Percentiles rank a stretch among this genome's conserved stretches.
phyloP scores from a whole-genome alignment of 805 yeast species.

The Schizosaccharomyces japonicus region DNA sequence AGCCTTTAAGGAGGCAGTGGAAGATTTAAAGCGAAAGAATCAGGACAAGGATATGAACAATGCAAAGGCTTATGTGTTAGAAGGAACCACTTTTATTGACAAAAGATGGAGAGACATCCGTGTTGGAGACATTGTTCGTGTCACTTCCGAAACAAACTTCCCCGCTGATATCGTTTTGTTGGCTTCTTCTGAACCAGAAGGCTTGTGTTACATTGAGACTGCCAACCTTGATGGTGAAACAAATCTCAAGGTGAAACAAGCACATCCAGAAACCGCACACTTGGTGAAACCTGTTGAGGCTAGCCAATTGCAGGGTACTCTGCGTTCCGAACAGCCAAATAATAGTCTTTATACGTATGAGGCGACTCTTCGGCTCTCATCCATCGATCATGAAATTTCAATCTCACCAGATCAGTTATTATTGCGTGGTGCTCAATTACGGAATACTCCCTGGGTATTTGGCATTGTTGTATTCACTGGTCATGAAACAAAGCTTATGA shows the following conservation, averaged over 20 bases:
- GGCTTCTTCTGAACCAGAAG: slow-evolving; percentile 93
- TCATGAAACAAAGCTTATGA: slow-evolving; percentile 91
- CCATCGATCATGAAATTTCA: slow-evolving; percentile 14
- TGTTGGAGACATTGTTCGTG: slow-evolving; percentile 78
- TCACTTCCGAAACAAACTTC: slow-evolving; percentile 65
- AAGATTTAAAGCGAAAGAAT: slow-evolving; percentile 65
- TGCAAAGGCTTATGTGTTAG: slow-evolving; percentile 46
- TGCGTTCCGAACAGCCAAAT: slow-evolving; percentile 78
- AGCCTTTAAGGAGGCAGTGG: slow-evolving; percentile 73
- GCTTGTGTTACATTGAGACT: slow-evolving; percentile 88
- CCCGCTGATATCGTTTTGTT: slow-evolving; percentile 80
- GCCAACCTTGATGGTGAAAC: slow-evolving; percentile 97
- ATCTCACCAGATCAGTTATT: slow-evolving; percentile 76
- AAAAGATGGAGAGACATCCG: slow-evolving; percentile 67
- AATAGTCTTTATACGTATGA: slow-evolving; percentile 85
- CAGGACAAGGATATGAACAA: slow-evolving; percentile 79
- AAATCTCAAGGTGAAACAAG: slow-evolving; percentile 80
- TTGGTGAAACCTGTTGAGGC: slow-evolving; percentile 43
- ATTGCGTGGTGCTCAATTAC: slow-evolving; percentile 79
- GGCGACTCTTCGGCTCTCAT: slow-evolving; percentile 45
- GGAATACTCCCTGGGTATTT: slow-evolving; percentile 87
- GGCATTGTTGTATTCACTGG: slow-evolving; percentile 92
- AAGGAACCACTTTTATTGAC: slow-evolving; percentile 36
- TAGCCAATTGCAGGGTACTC: slow-evolving; percentile 29
- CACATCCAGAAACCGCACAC: slow-evolving; percentile 51